These are phyloP conservation scores for Fusarium begoniae DNA, from an alignment of 2,329 filamentous ascomycete species.

Conservation along the genomic window DNA sequence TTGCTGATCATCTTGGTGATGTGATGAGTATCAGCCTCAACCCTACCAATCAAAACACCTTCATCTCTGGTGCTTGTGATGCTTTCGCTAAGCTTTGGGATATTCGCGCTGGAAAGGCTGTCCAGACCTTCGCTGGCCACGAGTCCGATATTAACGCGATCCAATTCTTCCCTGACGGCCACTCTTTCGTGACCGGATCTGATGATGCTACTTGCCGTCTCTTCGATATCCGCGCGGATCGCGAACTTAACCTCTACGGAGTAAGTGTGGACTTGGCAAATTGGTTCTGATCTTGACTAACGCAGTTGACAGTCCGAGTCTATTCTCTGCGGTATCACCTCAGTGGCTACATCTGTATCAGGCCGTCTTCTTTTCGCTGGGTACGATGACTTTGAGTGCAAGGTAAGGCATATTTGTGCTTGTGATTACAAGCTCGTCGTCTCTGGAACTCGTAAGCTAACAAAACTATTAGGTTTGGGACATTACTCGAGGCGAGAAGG, in stretches of 20 bases:
- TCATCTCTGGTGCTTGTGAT: constrained; percentile 98
- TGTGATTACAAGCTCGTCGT: not conserved
- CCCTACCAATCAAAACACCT: constrained; percentile 98
- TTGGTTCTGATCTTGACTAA: constrained; percentile 24
- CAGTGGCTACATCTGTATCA: constrained; percentile 96
- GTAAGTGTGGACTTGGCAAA: constrained; percentile 56
- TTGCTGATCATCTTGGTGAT: constrained; percentile 96
- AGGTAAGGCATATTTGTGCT: constrained; percentile 67
- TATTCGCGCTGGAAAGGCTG: constrained; percentile 96
- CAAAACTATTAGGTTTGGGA: constrained; percentile 84
- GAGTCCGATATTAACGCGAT: constrained; percentile 99
- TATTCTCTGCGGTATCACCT: constrained; percentile 97
- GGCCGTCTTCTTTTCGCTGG: constrained; percentile 94
- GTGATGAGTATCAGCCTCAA: constrained; percentile 99
- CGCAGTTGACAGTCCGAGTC: constrained; percentile 79
- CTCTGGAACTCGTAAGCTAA: constrained; percentile 5
- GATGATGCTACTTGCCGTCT: constrained; percentile 97
- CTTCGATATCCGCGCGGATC: constrained; percentile 96
- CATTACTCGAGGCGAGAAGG: constrained; percentile 93
- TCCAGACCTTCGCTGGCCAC: constrained; percentile 97
- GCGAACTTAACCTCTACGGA: constrained; percentile 75
- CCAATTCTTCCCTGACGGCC: constrained; percentile 98
- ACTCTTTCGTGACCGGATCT: constrained; percentile 97
- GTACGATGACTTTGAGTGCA: constrained; percentile 99
- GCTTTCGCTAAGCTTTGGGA: constrained; percentile 99